These are phyloP conservation scores for Scheffersomyces titani DNA, from an alignment of 1,139 yeast species.

Conservation along the genomic window DNA sequence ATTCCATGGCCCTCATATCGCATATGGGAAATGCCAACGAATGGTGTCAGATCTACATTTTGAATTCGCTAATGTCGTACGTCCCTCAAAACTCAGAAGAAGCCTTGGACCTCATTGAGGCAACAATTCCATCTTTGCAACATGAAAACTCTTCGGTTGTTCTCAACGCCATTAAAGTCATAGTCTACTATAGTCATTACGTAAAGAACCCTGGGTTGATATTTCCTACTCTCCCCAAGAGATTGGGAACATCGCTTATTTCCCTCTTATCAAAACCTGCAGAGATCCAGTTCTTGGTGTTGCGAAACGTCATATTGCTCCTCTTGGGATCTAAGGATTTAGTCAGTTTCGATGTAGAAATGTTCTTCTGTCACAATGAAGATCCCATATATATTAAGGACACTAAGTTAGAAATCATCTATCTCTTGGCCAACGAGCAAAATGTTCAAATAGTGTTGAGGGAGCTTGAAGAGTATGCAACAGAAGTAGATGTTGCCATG, in stretches of 20 bases:
- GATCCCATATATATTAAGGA: conserved; percentile 90
- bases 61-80: conserved; percentile 67
- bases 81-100: conserved; percentile 71
- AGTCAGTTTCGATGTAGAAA: conserved; percentile 65
- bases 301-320: conserved; percentile 77
- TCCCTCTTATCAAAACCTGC: conserved; percentile 76
- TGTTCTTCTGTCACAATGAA: conserved; percentile 79
- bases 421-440: conserved; percentile 66
- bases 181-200: conserved; percentile 74
- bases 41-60: conserved; percentile 77
- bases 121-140: conserved; percentile 71
- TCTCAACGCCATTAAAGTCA: conserved; percentile 69
- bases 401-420: conserved; percentile 85
- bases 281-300: conserved; percentile 79
- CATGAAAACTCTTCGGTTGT: conserved; percentile 86
- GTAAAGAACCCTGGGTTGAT: conserved; percentile 46
- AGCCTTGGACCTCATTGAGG: conserved; percentile 67
- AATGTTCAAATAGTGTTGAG: conserved; percentile 65
- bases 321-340: conserved; percentile 67
- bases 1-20: conserved; percentile 54
- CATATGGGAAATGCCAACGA: conserved; percentile 63
- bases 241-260: conserved; percentile 72
- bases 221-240: conserved; percentile 53
- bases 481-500: conserved; percentile 83
- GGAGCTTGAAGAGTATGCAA: conserved; percentile 83